A percentile compares a stretch with the other conserved stretches of the same genome.
Evolutionary conservation across 805 yeast genomes (phyloP).

Genomic region (Candida nitratophila): DNA sequence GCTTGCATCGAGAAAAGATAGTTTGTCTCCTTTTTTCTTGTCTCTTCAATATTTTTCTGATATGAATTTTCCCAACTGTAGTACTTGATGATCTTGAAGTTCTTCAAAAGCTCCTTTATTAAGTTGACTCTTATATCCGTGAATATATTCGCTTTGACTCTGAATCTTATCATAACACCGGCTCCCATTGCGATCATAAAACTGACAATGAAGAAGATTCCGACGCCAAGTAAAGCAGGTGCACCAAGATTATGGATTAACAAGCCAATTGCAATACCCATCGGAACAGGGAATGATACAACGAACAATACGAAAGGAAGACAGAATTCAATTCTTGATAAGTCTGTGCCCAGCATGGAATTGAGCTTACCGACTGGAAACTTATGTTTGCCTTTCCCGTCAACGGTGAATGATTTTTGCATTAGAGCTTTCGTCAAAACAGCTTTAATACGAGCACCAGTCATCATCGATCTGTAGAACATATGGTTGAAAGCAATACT

Average conservation of each 20-base stretch:
- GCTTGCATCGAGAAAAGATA: constrained; percentile 54
- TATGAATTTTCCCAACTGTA: constrained; percentile 91
- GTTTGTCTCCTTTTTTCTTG: constrained; percentile 57
- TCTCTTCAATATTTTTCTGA: constrained; percentile 40
- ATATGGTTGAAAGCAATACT: constrained; percentile 46
- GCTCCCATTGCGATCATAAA: constrained; percentile 37
- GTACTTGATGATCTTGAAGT: constrained; percentile 74
- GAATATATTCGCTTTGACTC: constrained; percentile 48
- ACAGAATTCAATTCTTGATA: constrained; percentile 63
- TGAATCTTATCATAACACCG: constrained; percentile 40
- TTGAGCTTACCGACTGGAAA: constrained; percentile 70
- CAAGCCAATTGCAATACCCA: constrained; percentile 55
- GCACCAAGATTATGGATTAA: constrained; percentile 65
- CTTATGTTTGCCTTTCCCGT: constrained; percentile 50
- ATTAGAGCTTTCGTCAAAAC: constrained; percentile 57
- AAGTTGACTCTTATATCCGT: constrained; percentile 75
- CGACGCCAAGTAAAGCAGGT: constrained; percentile 66
- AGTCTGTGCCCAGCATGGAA: constrained; percentile 64
- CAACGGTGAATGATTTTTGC: constrained; percentile 51
- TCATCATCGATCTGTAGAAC: constrained; percentile 45
- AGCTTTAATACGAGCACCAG: constrained; percentile 61
- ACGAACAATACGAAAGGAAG: constrained; percentile 54
- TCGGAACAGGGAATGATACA: constrained; percentile 50
- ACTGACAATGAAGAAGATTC: constrained; percentile 42
- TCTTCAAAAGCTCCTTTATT: constrained; percentile 72